These are phyloP conservation scores for Tetraselmis striata DNA, from an alignment of 139 green algal species.

Conservation along the genomic window DNA sequence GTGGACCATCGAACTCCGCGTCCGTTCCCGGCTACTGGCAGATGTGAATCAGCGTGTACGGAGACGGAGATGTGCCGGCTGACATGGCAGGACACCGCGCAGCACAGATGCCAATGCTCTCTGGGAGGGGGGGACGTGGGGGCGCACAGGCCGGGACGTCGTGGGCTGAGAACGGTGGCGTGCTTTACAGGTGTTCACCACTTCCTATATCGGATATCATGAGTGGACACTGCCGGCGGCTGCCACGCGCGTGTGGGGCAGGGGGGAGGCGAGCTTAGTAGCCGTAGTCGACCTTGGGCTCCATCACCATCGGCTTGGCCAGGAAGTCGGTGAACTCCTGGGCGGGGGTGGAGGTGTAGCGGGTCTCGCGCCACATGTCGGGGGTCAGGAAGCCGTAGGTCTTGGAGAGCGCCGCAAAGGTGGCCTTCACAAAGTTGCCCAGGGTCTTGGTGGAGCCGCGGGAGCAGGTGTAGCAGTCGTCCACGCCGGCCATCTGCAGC, in stretches of 20 bases:
- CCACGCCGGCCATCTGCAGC: conserved; percentile 97
- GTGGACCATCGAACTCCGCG: too few species aligned
- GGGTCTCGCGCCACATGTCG: conserved; percentile 93
- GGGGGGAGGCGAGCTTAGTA: neutral
- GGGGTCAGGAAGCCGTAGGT: conserved; percentile 97
- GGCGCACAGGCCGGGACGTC: too few species aligned
- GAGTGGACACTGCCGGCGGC: neutral
- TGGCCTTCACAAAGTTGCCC: conserved; percentile 96
- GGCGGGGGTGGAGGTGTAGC: conserved; percentile 84
- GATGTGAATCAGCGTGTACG: too few species aligned
- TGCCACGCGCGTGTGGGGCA: neutral
- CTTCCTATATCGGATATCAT: neutral
- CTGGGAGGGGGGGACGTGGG: too few species aligned
- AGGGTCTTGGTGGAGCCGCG: conserved; percentile 93
- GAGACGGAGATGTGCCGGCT: too few species aligned
- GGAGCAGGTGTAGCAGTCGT: conserved; percentile 98
- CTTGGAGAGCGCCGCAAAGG: conserved; percentile 36
- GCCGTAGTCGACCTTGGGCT: conserved; percentile 1
- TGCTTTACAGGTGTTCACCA: neutral
- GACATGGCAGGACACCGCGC: too few species aligned
- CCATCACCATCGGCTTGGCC: conserved; percentile 62
- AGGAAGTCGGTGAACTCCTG: conserved; percentile 92
- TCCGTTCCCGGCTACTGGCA: too few species aligned
- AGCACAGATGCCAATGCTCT: too few species aligned
- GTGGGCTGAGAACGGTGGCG: too few species aligned